Conservation (phyloP, 257 asterid genomes). For the Solanum sejunctum region DNA sequence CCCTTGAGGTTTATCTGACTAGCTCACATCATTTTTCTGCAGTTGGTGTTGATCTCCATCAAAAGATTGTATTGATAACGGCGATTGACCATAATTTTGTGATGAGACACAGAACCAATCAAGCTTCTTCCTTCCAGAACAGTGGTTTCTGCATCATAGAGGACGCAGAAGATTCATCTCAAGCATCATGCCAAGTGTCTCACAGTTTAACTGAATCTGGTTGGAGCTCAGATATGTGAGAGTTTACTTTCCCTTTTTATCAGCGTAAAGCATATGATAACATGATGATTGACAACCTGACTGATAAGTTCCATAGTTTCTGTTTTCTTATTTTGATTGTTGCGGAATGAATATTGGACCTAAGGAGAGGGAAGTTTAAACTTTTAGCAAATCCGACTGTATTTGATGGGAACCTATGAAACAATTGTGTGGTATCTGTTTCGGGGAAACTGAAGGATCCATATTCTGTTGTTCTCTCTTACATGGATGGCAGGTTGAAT, state of each 20-base stretch:
- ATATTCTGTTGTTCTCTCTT: background rate
- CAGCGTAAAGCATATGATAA: background rate
- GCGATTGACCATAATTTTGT: constrained; percentile 17
- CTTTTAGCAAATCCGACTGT: background rate
- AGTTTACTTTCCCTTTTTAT: background rate
- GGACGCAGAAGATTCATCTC: constrained; percentile 22
- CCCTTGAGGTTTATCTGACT: background rate
- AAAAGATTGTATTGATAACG: constrained; percentile 48
- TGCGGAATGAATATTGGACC: background rate
- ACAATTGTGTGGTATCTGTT: background rate
- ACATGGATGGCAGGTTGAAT: background rate
- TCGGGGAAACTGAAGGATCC: background rate
- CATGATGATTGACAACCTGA: background rate
- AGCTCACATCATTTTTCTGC: constrained; percentile 16
- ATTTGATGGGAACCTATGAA: background rate
- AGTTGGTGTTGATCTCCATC: constrained; percentile 92
- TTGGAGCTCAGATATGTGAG: constrained; percentile 52
- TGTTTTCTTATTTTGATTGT: background rate
- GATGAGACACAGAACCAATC: constrained; percentile 25
- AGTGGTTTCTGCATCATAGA: constrained; percentile 28
- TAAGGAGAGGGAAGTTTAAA: background rate
- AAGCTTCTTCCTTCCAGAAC: constrained; percentile 22
- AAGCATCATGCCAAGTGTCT: constrained; percentile 20
- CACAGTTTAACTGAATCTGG: constrained; percentile 17
- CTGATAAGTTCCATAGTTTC: background rate